A percentile compares a stretch with the other conserved stretches of the same genome.
Conservation (phyloP, 176 grass and related monocot genomes). For the Bolboschoenus planiculmis region DNA sequence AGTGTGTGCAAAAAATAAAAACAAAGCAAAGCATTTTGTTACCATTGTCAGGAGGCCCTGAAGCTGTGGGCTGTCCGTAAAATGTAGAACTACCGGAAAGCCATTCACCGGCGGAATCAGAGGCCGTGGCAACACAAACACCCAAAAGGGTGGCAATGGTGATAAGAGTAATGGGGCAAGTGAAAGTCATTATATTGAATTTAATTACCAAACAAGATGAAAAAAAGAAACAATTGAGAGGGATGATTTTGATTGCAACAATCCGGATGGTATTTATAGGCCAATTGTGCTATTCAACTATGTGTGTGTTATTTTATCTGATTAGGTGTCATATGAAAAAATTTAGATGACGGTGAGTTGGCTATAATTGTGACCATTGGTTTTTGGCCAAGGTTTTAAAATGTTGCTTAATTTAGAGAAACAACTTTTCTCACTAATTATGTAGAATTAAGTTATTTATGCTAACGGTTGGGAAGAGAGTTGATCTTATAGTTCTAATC, state of each 20-base stretch:
- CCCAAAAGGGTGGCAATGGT: conserved; percentile 1
- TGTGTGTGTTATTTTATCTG: neutral
- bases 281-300: neutral
- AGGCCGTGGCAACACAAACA: neutral
- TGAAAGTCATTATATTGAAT: neutral
- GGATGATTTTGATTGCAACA: neutral
- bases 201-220: neutral
- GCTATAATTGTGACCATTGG: neutral
- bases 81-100: conserved; percentile 7
- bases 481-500: neutral
- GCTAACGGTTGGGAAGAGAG: neutral
- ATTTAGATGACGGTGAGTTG: neutral
- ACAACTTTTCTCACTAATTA: neutral
- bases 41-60: conserved; percentile 74
- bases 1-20: neutral
- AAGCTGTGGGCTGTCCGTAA: conserved; percentile 63
- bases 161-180: neutral
- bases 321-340: neutral
- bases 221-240: neutral
- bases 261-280: conserved; percentile 7
- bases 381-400: neutral
- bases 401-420: conserved; percentile 21
- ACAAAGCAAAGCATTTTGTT: neutral
- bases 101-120: neutral
- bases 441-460: neutral